Percentiles rank a stretch among this genome's conserved stretches.
Conservation (phyloP, 495 filamentous ascomycete genomes). For the Annulohypoxylon moriforme region DNA sequence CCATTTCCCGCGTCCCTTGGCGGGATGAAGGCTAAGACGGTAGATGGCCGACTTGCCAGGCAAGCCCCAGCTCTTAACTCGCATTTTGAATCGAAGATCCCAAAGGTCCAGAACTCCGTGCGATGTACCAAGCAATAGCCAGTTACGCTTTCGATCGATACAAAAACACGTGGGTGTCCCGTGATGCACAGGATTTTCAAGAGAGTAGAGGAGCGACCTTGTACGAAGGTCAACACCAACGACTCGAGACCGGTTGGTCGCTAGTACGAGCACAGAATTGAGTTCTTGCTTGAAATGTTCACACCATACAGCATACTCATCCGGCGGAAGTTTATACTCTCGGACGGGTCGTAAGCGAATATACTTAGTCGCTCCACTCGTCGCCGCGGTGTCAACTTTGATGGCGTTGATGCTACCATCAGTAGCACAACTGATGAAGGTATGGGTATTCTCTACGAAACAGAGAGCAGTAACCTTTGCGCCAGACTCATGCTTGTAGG, state of each 20-base stretch:
- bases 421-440: conserved; percentile 86
- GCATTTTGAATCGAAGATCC: conserved; percentile 93
- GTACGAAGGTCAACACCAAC: conserved; percentile 87
- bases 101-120: conserved; percentile 94
- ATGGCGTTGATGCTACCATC: conserved; percentile 93
- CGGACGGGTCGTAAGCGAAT: conserved; percentile 79
- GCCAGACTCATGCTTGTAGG: conserved; percentile 75
- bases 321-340: conserved; percentile 78
- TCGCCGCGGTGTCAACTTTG: conserved; percentile 78
- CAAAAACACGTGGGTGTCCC: conserved; percentile 95
- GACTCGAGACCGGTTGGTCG: conserved; percentile 85
- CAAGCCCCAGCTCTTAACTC: conserved; percentile 89
- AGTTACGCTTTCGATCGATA: conserved; percentile 82
- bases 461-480: conserved; percentile 81
- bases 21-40: conserved; percentile 79
- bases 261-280: conserved; percentile 82
- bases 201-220: conserved; percentile 81
- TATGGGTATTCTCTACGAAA: conserved; percentile 94
- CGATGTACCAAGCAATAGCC: conserved; percentile 91
- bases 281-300: conserved; percentile 89
- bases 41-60: conserved; percentile 85
- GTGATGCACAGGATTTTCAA: conserved; percentile 93
- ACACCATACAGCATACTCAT: conserved; percentile 87
- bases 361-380: conserved; percentile 72
- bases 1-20: conserved; percentile 78